Evolutionary conservation across 2,329 filamentous ascomycete species (phyloP).

Genomic region (Microsporum audouinii): DNA sequence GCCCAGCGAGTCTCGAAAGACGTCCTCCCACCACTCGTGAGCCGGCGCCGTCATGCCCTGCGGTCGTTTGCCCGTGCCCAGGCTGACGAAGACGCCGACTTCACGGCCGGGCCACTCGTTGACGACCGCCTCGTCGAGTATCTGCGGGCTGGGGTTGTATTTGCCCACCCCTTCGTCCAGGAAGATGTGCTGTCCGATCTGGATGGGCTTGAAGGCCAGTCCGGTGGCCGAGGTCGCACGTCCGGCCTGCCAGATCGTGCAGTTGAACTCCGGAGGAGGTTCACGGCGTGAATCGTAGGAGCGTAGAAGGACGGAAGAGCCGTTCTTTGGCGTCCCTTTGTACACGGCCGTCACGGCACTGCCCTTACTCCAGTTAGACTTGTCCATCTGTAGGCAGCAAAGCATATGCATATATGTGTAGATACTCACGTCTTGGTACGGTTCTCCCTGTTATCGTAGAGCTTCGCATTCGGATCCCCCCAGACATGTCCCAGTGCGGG

Average conservation of each 20-base stretch:
- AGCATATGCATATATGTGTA: too few relatives aligned
- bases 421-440: conserved; percentile 74
- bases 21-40: conserved; percentile 85
- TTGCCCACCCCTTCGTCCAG: conserved; percentile 84
- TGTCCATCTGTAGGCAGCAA: too few relatives aligned
- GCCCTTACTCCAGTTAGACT: not conserved
- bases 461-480: conserved; percentile 70
- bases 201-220: conserved; percentile 89
- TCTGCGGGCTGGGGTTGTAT: conserved; percentile 78
- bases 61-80: conserved; percentile 83
- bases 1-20: conserved; percentile 58
- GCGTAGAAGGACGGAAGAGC: conserved; percentile 61
- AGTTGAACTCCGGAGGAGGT: conserved; percentile 79
- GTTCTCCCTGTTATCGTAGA: conserved; percentile 81
- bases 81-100: conserved; percentile 79
- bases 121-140: conserved; percentile 77
- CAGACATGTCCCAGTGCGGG: conserved; percentile 38
- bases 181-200: conserved; percentile 85
- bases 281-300: conserved; percentile 95
- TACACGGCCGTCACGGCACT: conserved; percentile 87
- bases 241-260: conserved; percentile 93
- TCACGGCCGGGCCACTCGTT: conserved; percentile 96
- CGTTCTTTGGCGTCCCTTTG: conserved; percentile 62
- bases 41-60: conserved; percentile 48
- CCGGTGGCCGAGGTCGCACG: conserved; percentile 86